These are phyloP conservation scores for Beauveria scarabaeidicola DNA, from an alignment of 2,329 filamentous ascomycete species.

Conservation along the genomic window DNA sequence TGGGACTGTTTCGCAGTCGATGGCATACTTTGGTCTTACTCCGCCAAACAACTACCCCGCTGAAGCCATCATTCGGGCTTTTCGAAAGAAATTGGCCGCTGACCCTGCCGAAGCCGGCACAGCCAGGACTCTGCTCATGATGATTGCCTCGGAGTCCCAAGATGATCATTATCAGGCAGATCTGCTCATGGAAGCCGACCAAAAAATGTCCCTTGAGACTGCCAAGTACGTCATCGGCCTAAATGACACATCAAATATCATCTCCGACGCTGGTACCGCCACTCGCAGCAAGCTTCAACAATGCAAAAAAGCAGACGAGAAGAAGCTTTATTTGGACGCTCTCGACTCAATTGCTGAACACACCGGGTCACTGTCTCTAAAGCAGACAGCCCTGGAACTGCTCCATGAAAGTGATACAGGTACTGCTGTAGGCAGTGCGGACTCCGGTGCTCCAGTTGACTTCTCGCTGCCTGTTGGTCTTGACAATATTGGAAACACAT, in stretches of 20 bases:
- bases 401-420: slow-evolving; percentile 16
- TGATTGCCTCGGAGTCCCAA: slow-evolving; percentile 26
- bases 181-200: slow-evolving; percentile 26
- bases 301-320: slow-evolving; percentile 23
- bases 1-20: slow-evolving; percentile 24
- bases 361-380: slow-evolving; percentile 21
- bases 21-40: slow-evolving; percentile 26
- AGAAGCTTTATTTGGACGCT: slow-evolving; percentile 25
- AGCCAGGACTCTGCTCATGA: slow-evolving; percentile 25
- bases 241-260: slow-evolving; percentile 16
- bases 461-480: slow-evolving; percentile 71
- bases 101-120: slow-evolving; percentile 24
- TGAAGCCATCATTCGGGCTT: slow-evolving; percentile 27
- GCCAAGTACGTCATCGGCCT: slow-evolving; percentile 25
- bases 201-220: slow-evolving; percentile 28
- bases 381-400: slow-evolving; percentile 20
- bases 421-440: slow-evolving; percentile 7
- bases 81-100: slow-evolving; percentile 24
- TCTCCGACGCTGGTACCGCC: slow-evolving; percentile 6
- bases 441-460: slow-evolving; percentile 19
- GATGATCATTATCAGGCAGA: slow-evolving; percentile 27
- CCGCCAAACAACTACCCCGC: slow-evolving; percentile 28
- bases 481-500: slow-evolving; percentile 93
- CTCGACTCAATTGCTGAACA: slow-evolving; percentile 28
- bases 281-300: slow-evolving; percentile 14